Evolutionary conservation across 1,139 yeast genomes (phyloP), one percentile per base, ranked within the genome.

Genomic region (Geotrichum europaeum): DNA sequence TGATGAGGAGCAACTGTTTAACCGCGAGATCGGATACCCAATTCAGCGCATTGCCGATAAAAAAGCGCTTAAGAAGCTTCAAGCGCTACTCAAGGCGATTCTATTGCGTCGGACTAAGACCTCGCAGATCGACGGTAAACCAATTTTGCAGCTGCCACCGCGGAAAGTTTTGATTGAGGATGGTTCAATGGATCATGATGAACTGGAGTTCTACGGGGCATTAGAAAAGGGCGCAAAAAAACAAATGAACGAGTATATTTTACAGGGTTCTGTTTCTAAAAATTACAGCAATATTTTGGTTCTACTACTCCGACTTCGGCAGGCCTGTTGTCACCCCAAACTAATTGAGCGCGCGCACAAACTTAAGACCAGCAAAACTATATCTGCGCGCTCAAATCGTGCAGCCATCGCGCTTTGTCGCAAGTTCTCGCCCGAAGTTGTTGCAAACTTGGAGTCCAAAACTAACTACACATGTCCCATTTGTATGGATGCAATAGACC

Each of bases 241-340:
- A 54, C 76, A 81, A 59, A 95, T 95, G 1, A 76, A 78, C 64
- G 78, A 75, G 63, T 75, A 84, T 65, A 72, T 86, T 69, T 67
- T 72, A n/a, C 68, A 73, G 1, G 70, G 73, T 13, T 64, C 68
- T 1, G 65, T 69, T 5, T 70, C 67, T 1, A 68, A 66, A 51
- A 75, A 79, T 57, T 84, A 83, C 68, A 80, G 87, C 5, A 81
- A 81, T 62, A 85, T 90, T 61, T 80, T 94, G 67, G 85, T 91
- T 0, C 75, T 92, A 68, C 78, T 94, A 63, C 75, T 94, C 56
- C 80, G 98, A 58, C 78, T 94, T 68, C 80, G 99, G 63, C 98
- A 94, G 74, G 95, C 97, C 1, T 89, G 97, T 70, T 86, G 92
- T 68, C 99, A 94, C 72, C 84, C 86, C 53, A 85, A 82, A 67